Base-by-base conservation (phyloP, 2,329 filamentous ascomycete species). In the Purpureocillium lavendulum region DNA sequence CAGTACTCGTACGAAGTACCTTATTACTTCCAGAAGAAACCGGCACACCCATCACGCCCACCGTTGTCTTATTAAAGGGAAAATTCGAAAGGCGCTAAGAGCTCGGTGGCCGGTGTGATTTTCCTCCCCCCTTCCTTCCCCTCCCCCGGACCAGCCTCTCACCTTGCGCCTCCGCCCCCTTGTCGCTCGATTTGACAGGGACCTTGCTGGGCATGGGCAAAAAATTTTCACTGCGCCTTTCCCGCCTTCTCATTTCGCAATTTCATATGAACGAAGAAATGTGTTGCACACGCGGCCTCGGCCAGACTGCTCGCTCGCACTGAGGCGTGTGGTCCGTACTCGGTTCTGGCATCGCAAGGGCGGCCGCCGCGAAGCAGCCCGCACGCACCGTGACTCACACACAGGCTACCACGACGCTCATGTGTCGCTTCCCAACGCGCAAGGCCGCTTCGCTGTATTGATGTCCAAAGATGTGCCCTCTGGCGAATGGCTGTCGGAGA, bases 401-500 rank as follows among this genome's bases (percentile, higher is more conserved):
- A 26, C 21, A 26, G 21, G 6, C 21, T 26, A 26, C 21, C 21
- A 26, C 21, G 6, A 6, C 21, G 21, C 21, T 26, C 21, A 26
- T 26, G 21, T 26, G 10, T 26, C 21, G 21, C 10, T 10, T 26
- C 21, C 21, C 21, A 26, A 26, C 21, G 21, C 21, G 10, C 21
- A 26, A 26, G 5, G 21, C 21, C 21, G 6, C 37, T 31, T 38
- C 36, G 42, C 45, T 49, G 49, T 50, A 44, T 50, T 51, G 48
- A 47, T 51, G 49, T 51, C 49, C 49, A 51, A 51, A 44, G 38
- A 35, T 44, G 38, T 5, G 30, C 35, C 33, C 35, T 40, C 38
- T 36, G 39, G 48, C 44, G 44, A 49, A 51, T 49, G 43, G 38
- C 39, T 35, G 39, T 40, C 36, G 29, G 31, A 35, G 41, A 38